phyloP scores from a whole-genome alignment of 345 rosid species.

The Triadica sebifera region DNA sequence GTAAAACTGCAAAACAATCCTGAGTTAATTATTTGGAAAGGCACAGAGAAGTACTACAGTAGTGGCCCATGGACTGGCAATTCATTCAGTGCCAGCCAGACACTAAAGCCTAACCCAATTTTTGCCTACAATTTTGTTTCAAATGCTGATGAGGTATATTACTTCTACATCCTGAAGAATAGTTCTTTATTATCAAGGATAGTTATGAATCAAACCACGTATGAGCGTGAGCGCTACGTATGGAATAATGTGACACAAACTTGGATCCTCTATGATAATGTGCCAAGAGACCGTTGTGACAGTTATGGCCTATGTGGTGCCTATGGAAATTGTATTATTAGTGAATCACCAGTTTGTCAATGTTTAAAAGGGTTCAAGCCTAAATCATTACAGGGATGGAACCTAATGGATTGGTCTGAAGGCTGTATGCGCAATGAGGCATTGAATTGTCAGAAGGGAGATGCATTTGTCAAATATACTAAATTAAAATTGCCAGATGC shows the following conservation, averaged over 20 bases:
- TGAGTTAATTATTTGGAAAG: too few species aligned
- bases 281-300: too few species aligned
- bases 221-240: not conserved
- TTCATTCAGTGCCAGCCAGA: too few species aligned
- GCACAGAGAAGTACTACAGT: too few species aligned
- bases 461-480: not conserved
- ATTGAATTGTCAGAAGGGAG: too few species aligned
- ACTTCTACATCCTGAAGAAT: not conserved
- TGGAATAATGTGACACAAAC: not conserved
- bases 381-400: too few species aligned
- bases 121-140: too few species aligned
- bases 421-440: not conserved
- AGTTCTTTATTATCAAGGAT: not conserved
- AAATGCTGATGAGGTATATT: not conserved
- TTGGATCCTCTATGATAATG: not conserved
- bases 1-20: too few species aligned
- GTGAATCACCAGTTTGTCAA: not conserved
- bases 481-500: constrained; percentile 19
- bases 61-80: too few species aligned
- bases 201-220: not conserved
- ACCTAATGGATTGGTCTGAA: not conserved
- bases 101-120: too few species aligned
- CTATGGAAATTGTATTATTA: too few species aligned
- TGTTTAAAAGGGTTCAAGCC: constrained; percentile 2
- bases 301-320: too few species aligned